Evolutionary conservation across 2,329 filamentous ascomycete genomes (phyloP), one percentile per base, ranked within the genome.

Genomic region (Clonostachys rhizophaga): DNA sequence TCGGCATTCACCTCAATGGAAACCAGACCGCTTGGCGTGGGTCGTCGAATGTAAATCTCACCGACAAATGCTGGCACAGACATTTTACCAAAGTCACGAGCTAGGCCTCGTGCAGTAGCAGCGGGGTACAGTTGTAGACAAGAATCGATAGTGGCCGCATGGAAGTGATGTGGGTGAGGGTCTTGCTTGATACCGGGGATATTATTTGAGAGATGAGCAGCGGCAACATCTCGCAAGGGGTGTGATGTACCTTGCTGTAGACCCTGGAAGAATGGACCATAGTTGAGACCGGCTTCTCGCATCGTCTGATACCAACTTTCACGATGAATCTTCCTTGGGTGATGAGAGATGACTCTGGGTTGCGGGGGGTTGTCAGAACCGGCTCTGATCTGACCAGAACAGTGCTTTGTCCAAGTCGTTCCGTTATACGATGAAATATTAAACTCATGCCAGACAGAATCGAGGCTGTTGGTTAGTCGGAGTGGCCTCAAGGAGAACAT

Each of bases 61-160:
- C 24, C 36, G 36, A 39, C 17, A 18, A 39, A n/a, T 8, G 36
- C 17, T 11, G 36, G 36, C 36, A 39, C 36, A 39, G 14, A n/a
- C 36, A 39, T n/a, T 18, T 18, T 18, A 39, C 36, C 36, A 39
- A 39, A n/a, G 14, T 39, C 17, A n/a, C 36, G 14, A n/a, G 14
- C 36, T 39, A 39, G 36, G 11, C 36, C 36, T 39, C 17, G 36
- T n/a, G 36, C 36, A n/a, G 14, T 39, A 3, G 36, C 36, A n/a
- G 17, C 14, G 10, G 17, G 14, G 12, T n/a, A n/a, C 36, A 39
- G 17, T n/a, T 39, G 36, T 3, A 39, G 14, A 18, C 14, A n/a
- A 36, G 45, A 47, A 24, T 53, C 50, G 11, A 52, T 43, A 13
- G 46, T 50, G 2, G 48, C 49, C 9, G 51, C 48, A 18, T 52